Conservation (phyloP, 805 yeast species). For the Cyberlindnera samutprakarnensis region DNA sequence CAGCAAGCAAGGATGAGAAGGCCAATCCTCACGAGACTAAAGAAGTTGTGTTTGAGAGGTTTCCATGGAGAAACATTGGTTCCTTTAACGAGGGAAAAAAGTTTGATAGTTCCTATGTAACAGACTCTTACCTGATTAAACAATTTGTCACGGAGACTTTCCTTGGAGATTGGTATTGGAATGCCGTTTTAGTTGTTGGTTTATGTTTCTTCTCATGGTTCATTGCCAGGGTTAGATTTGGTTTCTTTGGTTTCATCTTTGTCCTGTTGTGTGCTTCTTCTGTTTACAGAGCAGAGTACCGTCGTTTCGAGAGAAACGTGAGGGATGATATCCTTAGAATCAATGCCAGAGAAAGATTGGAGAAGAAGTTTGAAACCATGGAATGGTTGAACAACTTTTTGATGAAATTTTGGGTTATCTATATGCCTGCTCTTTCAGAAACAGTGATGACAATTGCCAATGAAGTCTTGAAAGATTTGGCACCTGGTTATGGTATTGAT, state of each 20-base stretch:
- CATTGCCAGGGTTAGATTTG: conserved; percentile 54
- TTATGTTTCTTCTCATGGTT: conserved; percentile 70
- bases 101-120: conserved; percentile 18
- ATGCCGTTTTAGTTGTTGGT: conserved; percentile 55
- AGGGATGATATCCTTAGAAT: conserved; percentile 71
- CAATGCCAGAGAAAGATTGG: conserved; percentile 55
- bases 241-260: conserved; percentile 53
- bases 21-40: no score
- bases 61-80: conserved; percentile 32
- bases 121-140: conserved; percentile 35
- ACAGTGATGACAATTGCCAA: conserved; percentile 68
- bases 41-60: conserved; percentile 7
- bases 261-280: conserved; percentile 57
- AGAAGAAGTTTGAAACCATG: conserved; percentile 62
- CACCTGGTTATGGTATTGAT: conserved; percentile 80
- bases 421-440: conserved; percentile 79
- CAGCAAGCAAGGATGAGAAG: no score
- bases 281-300: conserved; percentile 63
- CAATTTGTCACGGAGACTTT: conserved; percentile 61
- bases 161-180: conserved; percentile 67
- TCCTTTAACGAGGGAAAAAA: conserved; percentile 19
- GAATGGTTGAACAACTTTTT: conserved; percentile 74
- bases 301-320: conserved; percentile 67
- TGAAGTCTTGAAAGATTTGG: conserved; percentile 57
- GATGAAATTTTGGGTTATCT: conserved; percentile 80